Percentiles rank a stretch among this genome's conserved stretches.
Evolutionary conservation across 208 protist genomes (phyloP).

Genomic region (Trypanosoma melophagium): DNA sequence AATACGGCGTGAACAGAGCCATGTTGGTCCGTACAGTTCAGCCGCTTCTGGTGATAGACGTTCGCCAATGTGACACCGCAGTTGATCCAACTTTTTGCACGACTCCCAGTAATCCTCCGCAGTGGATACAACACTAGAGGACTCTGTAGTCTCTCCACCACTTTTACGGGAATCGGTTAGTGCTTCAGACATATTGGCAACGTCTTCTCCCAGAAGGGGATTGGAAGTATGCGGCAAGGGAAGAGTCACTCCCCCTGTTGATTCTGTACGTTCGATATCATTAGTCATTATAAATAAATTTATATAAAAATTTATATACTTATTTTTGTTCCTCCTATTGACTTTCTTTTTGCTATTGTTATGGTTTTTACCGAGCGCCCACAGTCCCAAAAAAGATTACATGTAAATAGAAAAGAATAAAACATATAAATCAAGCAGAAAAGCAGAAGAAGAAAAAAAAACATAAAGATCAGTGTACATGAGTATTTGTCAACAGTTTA

Average conservation of each 20-base stretch:
- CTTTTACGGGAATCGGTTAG: neutral
- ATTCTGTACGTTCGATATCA: too few relatives aligned
- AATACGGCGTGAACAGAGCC: neutral
- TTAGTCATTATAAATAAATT: too few relatives aligned
- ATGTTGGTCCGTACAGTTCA: conserved; percentile 49
- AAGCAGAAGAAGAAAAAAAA: too few relatives aligned
- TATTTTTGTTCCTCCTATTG: too few relatives aligned
- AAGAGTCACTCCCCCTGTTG: too few relatives aligned
- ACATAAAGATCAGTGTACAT: neutral
- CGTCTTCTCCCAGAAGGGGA: neutral
- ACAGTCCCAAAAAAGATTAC: neutral
- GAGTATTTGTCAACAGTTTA: neutral
- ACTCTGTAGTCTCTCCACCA: neutral
- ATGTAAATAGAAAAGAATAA: conserved; percentile 19
- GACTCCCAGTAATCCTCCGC: conserved; percentile 39
- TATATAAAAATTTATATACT: too few relatives aligned
- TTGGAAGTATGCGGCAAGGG: too few relatives aligned
- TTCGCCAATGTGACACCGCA: conserved; percentile 41
- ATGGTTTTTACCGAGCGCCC: too few relatives aligned
- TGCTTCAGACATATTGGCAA: neutral
- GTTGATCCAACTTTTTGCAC: conserved; percentile 29
- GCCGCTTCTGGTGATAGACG: conserved; percentile 29
- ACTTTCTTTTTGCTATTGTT: too few relatives aligned
- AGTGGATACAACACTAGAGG: conserved; percentile 3
- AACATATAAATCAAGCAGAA: conserved; percentile 8